Evolutionary conservation across 176 grass and related monocot genomes (phyloP), one percentile per base, ranked within the genome.

Genomic region (Carex kokanica): DNA sequence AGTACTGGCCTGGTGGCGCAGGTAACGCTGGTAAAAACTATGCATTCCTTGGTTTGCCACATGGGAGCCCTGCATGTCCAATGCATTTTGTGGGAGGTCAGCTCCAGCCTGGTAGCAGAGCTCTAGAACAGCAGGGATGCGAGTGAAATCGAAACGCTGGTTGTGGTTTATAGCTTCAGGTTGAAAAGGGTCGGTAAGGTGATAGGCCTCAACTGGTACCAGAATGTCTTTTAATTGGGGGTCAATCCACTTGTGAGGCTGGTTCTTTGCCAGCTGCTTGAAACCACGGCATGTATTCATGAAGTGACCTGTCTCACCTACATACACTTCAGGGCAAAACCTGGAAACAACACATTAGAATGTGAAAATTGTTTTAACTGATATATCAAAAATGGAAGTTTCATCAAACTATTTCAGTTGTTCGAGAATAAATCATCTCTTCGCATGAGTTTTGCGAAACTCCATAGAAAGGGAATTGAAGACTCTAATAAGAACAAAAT

Each of bases 71-170:
- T 55, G 51, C 25, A 78, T 55, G 25, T 32, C 27, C 51, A 51
- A 78, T 54, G 27, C 41, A 77, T 67, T 81, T 32, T 91, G 87
- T 23, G 87, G 84, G 79, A 94, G 60, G 5, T 83, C 81, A 32
- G 84, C 95, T 63, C 95, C 95, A 57, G 95, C 90, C 64, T 98
- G 92, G 89, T 91, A 82, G 73, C 95, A 98, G 47, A 98, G 85
- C 87, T 98, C 92, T 2, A 93, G 66, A 52, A 95, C 82, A 83
- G 91, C 92, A 75, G 95, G 92, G n/a, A 95, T 62, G 2, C 84
- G 88, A 81, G 32, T 52, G 32, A 80, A 98, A 69, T 98, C 87
- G 0, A 98, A 98, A 85, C 92, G 90, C 68, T 93, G 90, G 21
- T 95, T 86, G 69, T 98, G 95, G 24, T 86, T 90, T 93, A 98